A percentile compares a stretch with the other conserved stretches of the same genome.
Evolutionary conservation across 2,329 filamentous ascomycete genomes (phyloP).

Genomic region (Botryotinia convoluta): DNA sequence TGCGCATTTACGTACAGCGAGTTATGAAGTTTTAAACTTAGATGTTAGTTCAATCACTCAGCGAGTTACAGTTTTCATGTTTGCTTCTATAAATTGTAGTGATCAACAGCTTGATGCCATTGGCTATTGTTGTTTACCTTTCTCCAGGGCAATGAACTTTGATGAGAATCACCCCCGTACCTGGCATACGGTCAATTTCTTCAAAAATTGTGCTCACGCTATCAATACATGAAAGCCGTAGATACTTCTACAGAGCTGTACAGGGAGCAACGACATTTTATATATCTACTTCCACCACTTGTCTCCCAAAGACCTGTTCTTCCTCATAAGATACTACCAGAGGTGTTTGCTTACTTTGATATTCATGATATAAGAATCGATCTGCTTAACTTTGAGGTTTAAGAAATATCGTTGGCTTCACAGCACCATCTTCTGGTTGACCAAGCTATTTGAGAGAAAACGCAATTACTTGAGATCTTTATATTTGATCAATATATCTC

Average conservation of each 20-base stretch:
- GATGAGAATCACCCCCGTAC: too few species aligned
- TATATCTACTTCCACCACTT: neutral
- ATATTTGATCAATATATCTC: neutral
- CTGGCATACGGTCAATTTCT: neutral
- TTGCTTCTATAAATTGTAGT: neutral
- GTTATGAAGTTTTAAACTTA: neutral
- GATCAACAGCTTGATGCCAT: neutral
- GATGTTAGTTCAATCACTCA: neutral
- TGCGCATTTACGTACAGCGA: neutral
- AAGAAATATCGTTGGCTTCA: neutral
- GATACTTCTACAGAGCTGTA: neutral
- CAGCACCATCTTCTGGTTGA: neutral
- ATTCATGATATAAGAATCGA: neutral
- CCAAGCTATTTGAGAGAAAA: too few species aligned
- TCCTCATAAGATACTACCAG: neutral
- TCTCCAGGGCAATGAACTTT: neutral
- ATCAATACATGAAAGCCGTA: neutral
- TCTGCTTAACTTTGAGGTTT: too few species aligned
- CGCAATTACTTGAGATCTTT: rapidly evolving
- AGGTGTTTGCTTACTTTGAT: rapidly evolving
- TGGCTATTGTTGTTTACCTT: neutral
- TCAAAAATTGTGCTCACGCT: rapidly evolving
- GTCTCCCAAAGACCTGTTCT: neutral
- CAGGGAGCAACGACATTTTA: neutral
- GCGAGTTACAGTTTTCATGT: neutral